phyloP scores from a whole-genome alignment of 352 stramenopile genomes.

The Elongisporangium prolatum region DNA sequence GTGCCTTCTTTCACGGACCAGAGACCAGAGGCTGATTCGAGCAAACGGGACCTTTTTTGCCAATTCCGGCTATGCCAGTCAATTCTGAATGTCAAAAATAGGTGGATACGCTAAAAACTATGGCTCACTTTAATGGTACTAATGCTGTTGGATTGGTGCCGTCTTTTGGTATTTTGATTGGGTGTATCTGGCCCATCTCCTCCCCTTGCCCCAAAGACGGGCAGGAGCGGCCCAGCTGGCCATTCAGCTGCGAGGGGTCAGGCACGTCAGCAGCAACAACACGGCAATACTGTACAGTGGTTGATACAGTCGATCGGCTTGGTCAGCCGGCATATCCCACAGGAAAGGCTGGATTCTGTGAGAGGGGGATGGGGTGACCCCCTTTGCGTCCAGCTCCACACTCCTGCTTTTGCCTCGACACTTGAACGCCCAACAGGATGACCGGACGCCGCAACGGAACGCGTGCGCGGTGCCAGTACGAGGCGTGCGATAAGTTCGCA shows the following conservation, averaged over 20 bases:
- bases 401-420: constrained; percentile 14
- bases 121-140: background rate
- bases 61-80: background rate
- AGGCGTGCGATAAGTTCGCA: constrained; percentile 79
- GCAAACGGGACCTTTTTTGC: background rate
- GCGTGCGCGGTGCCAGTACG: constrained; percentile 69
- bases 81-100: background rate
- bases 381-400: background rate
- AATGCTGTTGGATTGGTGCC: background rate
- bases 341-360: background rate
- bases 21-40: background rate
- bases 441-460: constrained; percentile 50
- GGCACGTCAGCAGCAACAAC: background rate
- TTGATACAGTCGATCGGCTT: background rate
- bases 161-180: background rate
- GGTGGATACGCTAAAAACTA: background rate
- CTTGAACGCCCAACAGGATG: constrained; percentile 27
- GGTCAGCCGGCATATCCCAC: background rate
- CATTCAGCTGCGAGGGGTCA: background rate
- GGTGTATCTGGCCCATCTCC: background rate
- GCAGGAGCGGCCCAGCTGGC: background rate
- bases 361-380: background rate
- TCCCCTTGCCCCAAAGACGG: background rate
- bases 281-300: too few relatives aligned
- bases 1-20: background rate